Conservation (phyloP, 1,139 yeast genomes). For the Debaryomycetaceae sp. region DNA sequence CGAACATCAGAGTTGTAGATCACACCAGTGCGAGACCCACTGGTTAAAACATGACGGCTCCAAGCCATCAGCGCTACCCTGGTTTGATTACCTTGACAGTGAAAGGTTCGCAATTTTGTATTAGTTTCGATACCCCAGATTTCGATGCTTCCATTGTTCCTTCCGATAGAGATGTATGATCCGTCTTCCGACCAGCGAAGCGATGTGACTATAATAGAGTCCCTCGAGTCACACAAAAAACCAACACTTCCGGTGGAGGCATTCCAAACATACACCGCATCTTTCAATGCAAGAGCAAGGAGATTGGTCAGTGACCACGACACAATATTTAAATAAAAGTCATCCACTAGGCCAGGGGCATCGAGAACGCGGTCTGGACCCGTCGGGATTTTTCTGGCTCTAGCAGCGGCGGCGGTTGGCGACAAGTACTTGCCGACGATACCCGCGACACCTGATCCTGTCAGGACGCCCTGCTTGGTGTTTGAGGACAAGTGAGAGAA, state of each 20-base stretch:
- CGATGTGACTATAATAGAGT: slow-evolving; percentile 52
- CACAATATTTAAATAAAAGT: slow-evolving; percentile 76
- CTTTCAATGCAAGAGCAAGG: slow-evolving; percentile 83
- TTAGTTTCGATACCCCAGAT: slow-evolving; percentile 89
- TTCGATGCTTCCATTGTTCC: slow-evolving; percentile 75
- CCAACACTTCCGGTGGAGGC: slow-evolving; percentile 78
- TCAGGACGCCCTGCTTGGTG: slow-evolving; percentile 8
- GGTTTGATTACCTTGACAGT: slow-evolving; percentile 47
- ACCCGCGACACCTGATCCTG: slow-evolving; percentile 2
- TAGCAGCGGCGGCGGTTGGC: slow-evolving; percentile 42
- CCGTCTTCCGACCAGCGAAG: slow-evolving; percentile 92
- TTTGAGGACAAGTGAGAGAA: slow-evolving; percentile 13
- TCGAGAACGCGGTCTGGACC: slow-evolving; percentile 91
- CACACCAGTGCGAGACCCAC: slow-evolving; percentile 78
- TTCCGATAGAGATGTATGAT: slow-evolving; percentile 74
- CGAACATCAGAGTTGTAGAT: slow-evolving; percentile 92
- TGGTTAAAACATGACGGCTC: slow-evolving; percentile 70
- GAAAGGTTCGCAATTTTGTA: slow-evolving; percentile 67
- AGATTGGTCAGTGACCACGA: slow-evolving; percentile 83
- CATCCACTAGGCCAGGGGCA: slow-evolving; percentile 93
- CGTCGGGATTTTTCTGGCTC: slow-evolving; percentile 65
- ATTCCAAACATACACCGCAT: slow-evolving; percentile 84
- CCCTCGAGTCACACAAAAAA: slow-evolving; percentile 48
- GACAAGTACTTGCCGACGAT: slow-evolving; percentile 11
- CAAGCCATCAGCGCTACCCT: slow-evolving; percentile 82